Evolutionary conservation across 108 stramenopile species (phyloP).

Genomic region (Cylindrotheca fusiformis): DNA sequence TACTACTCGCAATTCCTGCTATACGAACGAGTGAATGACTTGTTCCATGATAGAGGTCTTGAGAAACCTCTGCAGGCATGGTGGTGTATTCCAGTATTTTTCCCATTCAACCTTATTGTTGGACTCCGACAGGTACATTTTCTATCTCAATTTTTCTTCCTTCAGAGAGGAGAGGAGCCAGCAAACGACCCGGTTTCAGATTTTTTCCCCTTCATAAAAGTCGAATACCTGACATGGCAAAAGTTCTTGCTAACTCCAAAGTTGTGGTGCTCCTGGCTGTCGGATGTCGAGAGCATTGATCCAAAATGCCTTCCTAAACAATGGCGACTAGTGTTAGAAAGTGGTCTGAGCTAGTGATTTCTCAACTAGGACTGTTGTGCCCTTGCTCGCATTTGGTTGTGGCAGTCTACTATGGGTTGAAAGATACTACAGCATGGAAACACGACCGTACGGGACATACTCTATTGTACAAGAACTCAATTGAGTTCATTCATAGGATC

Average conservation of each 20-base stretch:
- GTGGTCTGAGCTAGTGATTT: too few species aligned
- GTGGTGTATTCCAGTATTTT: constrained; percentile 40
- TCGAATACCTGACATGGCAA: constrained; percentile 28
- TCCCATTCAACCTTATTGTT: constrained; percentile 42
- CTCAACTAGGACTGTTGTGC: too few species aligned
- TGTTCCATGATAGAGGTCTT: constrained; percentile 22
- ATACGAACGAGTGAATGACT: constrained; percentile 40
- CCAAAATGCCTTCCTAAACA: constrained; percentile 22
- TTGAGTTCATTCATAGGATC: too few species aligned
- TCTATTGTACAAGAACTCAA: not conserved
- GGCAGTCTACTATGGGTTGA: too few species aligned
- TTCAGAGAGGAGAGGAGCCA: constrained; percentile 7
- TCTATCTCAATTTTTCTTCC: constrained; percentile 32
- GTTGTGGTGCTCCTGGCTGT: constrained; percentile 31
- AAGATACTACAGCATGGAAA: too few species aligned
- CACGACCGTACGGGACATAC: too few species aligned
- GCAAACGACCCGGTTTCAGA: constrained; percentile 29
- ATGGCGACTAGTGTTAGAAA: constrained; percentile 3
- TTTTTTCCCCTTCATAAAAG: constrained; percentile 39
- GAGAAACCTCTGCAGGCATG: constrained; percentile 26
- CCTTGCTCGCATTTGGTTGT: too few species aligned
- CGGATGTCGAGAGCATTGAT: constrained; percentile 24
- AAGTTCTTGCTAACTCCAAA: constrained; percentile 29
- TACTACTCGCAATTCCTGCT: constrained; percentile 39
- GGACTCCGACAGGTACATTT: constrained; percentile 46